Percentiles rank a stretch among this genome's conserved stretches.
These are phyloP conservation scores for Dinochytrium kinnereticum DNA, from an alignment of 371 early-diverging fungal species.

Conservation along the genomic window DNA sequence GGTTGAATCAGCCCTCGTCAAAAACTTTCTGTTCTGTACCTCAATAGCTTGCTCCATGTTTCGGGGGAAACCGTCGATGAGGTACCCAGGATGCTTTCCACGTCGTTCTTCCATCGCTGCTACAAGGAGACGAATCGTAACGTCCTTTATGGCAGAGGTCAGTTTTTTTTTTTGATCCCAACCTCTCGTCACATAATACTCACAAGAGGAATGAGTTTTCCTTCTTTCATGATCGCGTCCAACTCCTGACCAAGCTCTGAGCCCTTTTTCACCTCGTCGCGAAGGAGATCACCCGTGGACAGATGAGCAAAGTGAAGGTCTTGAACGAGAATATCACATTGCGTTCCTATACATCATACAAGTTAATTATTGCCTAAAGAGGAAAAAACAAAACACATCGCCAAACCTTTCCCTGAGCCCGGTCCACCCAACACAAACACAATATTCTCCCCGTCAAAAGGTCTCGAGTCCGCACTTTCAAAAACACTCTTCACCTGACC, in stretches of 20 bases:
- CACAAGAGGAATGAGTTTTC: constrained; percentile 59
- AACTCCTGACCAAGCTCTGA: constrained; percentile 50
- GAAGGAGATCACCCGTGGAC: constrained; percentile 71
- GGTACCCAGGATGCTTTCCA: constrained; percentile 34
- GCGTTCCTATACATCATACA: too few relatives aligned
- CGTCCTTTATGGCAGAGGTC: constrained; percentile 27
- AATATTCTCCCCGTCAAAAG: constrained; percentile 41
- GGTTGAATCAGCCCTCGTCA: too few relatives aligned
- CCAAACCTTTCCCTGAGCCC: constrained; percentile 41
- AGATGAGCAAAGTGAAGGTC: constrained; percentile 61
- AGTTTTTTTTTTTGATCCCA: background rate
- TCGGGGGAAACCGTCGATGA: constrained; percentile 55
- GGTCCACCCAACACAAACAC: constrained; percentile 55
- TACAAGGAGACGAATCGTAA: constrained; percentile 41
- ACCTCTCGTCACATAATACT: background rate
- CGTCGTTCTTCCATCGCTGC: constrained; percentile 45
- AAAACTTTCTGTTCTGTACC: constrained; percentile 16
- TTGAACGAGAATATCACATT: constrained; percentile 59
- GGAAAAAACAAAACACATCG: background rate
- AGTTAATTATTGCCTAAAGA: too few relatives aligned
- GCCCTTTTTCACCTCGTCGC: constrained; percentile 60
- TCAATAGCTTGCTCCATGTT: constrained; percentile 47
- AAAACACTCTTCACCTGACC: constrained; percentile 15
- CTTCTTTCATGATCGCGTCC: constrained; percentile 55
- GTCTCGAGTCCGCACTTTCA: constrained; percentile 15